phyloP scores from a whole-genome alignment of 202 grass and related monocot genomes.

The Bolboschoenoplectus hybrid region DNA sequence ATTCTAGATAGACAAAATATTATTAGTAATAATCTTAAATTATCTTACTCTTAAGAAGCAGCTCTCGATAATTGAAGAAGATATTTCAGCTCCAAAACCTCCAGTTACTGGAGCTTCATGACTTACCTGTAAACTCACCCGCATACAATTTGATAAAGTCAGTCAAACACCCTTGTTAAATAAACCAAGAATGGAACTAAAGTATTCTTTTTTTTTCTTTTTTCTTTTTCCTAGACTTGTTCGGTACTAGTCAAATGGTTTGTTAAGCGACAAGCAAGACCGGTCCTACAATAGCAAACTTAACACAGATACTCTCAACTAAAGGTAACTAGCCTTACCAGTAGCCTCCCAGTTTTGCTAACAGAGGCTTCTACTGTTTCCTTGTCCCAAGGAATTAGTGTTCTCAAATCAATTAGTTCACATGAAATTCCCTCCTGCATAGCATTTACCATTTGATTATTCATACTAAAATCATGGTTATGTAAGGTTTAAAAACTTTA shows the following conservation, averaged over 20 bases:
- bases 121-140: conserved; percentile 57
- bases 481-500: conserved; percentile 21
- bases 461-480: conserved; percentile 1
- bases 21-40: conserved; percentile 27
- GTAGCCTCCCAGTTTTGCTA: conserved; percentile 84
- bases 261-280: neutral
- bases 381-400: conserved; percentile 95
- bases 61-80: conserved; percentile 73
- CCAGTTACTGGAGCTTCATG: conserved; percentile 92
- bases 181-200: neutral
- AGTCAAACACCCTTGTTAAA: neutral
- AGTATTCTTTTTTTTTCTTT: neutral
- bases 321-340: conserved; percentile 54
- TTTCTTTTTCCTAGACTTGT: neutral
- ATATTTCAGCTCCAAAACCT: conserved; percentile 90
- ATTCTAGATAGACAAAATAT: neutral
- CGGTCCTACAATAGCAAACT: neutral
- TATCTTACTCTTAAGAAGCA: conserved; percentile 78
- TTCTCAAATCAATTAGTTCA: conserved; percentile 93
- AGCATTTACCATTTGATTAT: conserved; percentile 28
- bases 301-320: neutral
- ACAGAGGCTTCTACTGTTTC: conserved; percentile 84
- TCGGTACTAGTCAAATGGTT: neutral
- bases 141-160: neutral
- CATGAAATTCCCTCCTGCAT: conserved; percentile 92